Evolutionary conservation across 768 basidiomycete genomes (phyloP), one percentile per base, ranked within the genome.

Genomic region (Mrakia gelida): DNA sequence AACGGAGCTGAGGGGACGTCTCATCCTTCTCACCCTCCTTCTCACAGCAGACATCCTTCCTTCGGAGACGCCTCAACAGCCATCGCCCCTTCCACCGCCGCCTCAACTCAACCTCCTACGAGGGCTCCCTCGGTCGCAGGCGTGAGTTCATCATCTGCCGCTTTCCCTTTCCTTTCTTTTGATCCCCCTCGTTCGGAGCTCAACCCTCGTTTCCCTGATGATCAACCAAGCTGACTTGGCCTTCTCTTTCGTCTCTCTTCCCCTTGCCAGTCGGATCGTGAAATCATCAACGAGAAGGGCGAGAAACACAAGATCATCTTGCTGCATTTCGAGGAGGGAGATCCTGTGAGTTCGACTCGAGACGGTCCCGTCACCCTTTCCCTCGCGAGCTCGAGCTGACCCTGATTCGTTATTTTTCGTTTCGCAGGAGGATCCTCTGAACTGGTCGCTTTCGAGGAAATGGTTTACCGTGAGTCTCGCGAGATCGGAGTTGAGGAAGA

Each of bases 301-400:
- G 54, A 56, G 21, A 56, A 62, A 43, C 32, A n/a, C 23, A 81
- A 80, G 79, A 79, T 82, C 62, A 75, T 78, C n/a, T 71, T 82
- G 21, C 76, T 82, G 28, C 75, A 79, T 28, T 82, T 82, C 71
- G 81, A 82, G 56, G 76, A 80, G 49, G 76, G 78, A 34, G 81
- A 82, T 70, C 81, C 81, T 3, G 81, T 80, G 59, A 62, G 59
- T 73, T 41, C 5, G 16, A 72, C 49, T 43, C 43, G 67, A 8
- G 26, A 21, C 23, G 59, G 2, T 28, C 59, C 28, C 13, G 59
- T 18, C 49, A 52, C 18, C 49, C 49, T 52, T 21, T 52, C 49
- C 2, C 59, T 59, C n/a, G n/a, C 9, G 18, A 21, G 54, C n/a
- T n/a, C 59, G 59, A 26, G 7, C n/a, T n/a, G 59, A 26, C 52